Evolutionary conservation across 305 asterid genomes (phyloP).

Genomic region (Lippia alba): DNA sequence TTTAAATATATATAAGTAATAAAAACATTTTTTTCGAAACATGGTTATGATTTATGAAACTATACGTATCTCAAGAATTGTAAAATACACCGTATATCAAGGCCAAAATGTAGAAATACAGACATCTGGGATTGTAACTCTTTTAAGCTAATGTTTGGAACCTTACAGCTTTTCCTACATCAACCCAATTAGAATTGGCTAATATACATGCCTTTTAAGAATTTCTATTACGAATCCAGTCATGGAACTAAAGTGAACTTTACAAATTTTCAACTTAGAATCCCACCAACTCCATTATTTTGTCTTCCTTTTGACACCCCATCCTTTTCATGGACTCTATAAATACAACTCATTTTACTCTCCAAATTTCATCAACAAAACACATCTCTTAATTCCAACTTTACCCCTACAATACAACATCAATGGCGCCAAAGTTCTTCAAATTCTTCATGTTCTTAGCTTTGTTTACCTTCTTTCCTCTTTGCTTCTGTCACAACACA

Average conservation of each 20-base stretch:
- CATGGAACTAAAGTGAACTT: too few species aligned
- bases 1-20: too few species aligned
- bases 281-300: slow-evolving; percentile 3
- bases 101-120: background rate
- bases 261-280: slow-evolving; percentile 8
- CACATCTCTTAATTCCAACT: background rate
- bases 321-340: slow-evolving; percentile 32
- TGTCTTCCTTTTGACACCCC: background rate
- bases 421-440: slow-evolving; percentile 53
- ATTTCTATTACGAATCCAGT: background rate
- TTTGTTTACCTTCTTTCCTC: slow-evolving; percentile 50
- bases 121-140: slow-evolving; percentile 19
- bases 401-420: background rate
- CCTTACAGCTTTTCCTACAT: slow-evolving; percentile 13
- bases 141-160: slow-evolving; percentile 12
- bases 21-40: too few species aligned
- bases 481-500: slow-evolving; percentile 47
- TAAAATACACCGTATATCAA: too few species aligned
- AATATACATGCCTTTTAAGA: slow-evolving; percentile 7
- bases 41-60: too few species aligned
- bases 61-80: too few species aligned
- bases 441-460: slow-evolving; percentile 41
- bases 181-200: slow-evolving; percentile 1
- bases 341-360: slow-evolving; percentile 32
- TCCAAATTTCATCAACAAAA: slow-evolving; percentile 30